Evolutionary conservation across 164 flowering plant genomes (phyloP), one percentile per base, ranked within the genome.

Genomic region (Paratinospora sagittata): DNA sequence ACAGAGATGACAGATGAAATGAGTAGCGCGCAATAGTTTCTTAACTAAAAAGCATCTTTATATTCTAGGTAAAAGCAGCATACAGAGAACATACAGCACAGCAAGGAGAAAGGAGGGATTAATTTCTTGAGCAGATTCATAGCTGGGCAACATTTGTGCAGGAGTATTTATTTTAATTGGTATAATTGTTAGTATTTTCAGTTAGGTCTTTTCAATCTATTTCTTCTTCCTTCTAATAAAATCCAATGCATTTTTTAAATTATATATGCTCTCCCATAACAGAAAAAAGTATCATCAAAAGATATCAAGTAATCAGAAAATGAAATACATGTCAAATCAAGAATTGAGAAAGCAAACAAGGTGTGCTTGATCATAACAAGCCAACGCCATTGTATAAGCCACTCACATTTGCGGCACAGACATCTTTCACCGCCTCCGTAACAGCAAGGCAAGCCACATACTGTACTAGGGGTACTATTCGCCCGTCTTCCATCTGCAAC

Each of bases 401-500:
- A 77, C 88, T 87, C 78, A 92, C 97, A 66, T 87, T 85, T 68
- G 74, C 75, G 72, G 78, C 74, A 68, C 97, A 91, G 6, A 87
- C 75, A 72, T 82, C 86, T 69, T 89, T 91, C 71, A 91, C 78
- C 5, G 97, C 96, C 78, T 96, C 99, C 0, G 93, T 84, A n/a
- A 93, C 68, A 52, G 99, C 96, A 36, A 96, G 87, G 58, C 89
- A 85, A 52, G 89, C 90, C 26, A 96, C 95, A 84, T 96, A 96
- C 67, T 93, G 97, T 63, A 96, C 67, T 75, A 87, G 84, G 66
- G 99, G 99, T 74, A 96, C 90, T 0, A 84, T 63, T 30, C 86
- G 75, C 8, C 98, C 99, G 73, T 96, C 86, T 71, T 90, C 98
- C 98, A 96, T 96, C 78, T 96, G 86, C 49, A 96, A 24, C 0